These are phyloP conservation scores for Sherardia arvensis DNA, from an alignment of 257 asterid genomes.

Conservation along the genomic window DNA sequence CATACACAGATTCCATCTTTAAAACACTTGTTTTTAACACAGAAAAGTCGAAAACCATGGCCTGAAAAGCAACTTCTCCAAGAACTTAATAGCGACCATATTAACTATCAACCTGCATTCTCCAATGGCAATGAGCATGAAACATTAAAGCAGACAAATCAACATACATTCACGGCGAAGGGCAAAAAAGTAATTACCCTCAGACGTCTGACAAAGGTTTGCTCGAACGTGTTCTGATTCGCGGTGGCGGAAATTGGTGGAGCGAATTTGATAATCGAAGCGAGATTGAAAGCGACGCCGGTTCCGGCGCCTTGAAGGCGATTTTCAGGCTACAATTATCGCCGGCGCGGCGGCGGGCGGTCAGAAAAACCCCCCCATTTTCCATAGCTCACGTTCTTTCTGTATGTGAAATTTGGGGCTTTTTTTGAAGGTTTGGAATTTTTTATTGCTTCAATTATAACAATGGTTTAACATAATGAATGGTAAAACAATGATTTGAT, in stretches of 20 bases:
- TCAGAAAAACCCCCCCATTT: slow-evolving; percentile 73
- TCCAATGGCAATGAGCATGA: background rate
- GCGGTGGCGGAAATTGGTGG: slow-evolving; percentile 50
- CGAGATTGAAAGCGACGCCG: slow-evolving; percentile 65
- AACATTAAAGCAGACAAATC: background rate
- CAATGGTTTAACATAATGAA: no score
- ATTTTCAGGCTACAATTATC: slow-evolving; percentile 59
- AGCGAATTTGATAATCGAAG: slow-evolving; percentile 38
- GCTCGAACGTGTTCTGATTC: slow-evolving; percentile 62
- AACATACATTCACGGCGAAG: background rate
- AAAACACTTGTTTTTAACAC: no score
- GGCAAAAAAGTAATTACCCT: slow-evolving; percentile 58
- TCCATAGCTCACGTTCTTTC: slow-evolving; percentile 28
- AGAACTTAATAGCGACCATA: slow-evolving; percentile 76
- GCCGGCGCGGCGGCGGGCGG: slow-evolving; percentile 48
- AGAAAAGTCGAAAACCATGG: no score
- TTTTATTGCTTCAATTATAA: no score
- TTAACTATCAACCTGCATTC: slow-evolving; percentile 65
- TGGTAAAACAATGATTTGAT: no score
- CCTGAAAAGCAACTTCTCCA: slow-evolving; percentile 71
- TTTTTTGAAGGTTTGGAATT: background rate
- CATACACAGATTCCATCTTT: no score
- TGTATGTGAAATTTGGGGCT: background rate
- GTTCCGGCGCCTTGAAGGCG: slow-evolving; percentile 60
- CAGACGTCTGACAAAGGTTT: slow-evolving; percentile 66